Conservation (phyloP, 371 early-diverging fungal genomes). For the Cokeromyces recurvatus region DNA sequence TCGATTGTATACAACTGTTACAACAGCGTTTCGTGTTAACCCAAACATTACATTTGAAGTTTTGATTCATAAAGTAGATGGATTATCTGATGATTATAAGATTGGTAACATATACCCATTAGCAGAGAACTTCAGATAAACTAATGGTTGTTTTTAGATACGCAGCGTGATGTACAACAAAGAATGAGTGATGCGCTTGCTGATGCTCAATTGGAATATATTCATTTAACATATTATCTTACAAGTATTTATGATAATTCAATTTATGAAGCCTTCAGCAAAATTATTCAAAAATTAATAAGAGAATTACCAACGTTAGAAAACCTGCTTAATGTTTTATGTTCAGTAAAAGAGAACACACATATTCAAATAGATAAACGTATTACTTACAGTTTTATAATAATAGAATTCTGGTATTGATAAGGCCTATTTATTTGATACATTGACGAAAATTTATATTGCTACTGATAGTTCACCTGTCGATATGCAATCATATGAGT, state of each 20-base stretch:
- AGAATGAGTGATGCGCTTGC: slow-evolving; percentile 33
- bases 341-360: slow-evolving; percentile 52
- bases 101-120: slow-evolving; percentile 66
- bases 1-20: slow-evolving; percentile 71
- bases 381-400: neutral
- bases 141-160: neutral
- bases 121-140: neutral
- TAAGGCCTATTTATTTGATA: slow-evolving; percentile 92
- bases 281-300: slow-evolving; percentile 88
- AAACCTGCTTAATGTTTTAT: slow-evolving; percentile 85
- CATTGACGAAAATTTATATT: slow-evolving; percentile 83
- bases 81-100: slow-evolving; percentile 89
- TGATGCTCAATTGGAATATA: slow-evolving; percentile 68
- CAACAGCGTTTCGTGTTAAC: slow-evolving; percentile 75
- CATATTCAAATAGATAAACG: neutral
- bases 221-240: slow-evolving; percentile 77
- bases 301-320: slow-evolving; percentile 82
- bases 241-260: slow-evolving; percentile 92
- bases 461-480: slow-evolving; percentile 93
- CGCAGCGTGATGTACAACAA: neutral
- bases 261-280: slow-evolving; percentile 91
- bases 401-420: slow-evolving; percentile 87
- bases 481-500: slow-evolving; percentile 85
- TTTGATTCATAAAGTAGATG: slow-evolving; percentile 94
- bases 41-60: slow-evolving; percentile 84